These are phyloP conservation scores for Pulveroboletus frians DNA, from an alignment of 768 basidiomycete species.

Conservation along the genomic window DNA sequence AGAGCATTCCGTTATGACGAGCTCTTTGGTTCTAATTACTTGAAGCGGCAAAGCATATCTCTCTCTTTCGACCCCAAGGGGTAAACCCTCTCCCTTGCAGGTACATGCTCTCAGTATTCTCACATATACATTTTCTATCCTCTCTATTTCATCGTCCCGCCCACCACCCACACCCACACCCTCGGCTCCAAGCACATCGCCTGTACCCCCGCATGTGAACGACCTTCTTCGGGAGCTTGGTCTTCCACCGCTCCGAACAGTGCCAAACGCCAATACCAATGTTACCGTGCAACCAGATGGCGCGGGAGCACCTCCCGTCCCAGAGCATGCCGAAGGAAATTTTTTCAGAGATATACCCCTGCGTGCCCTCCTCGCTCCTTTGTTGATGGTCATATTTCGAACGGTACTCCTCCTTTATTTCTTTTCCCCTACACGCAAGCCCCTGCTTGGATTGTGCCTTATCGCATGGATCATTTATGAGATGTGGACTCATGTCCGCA, in stretches of 20 bases:
- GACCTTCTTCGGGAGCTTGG: conserved; percentile 61
- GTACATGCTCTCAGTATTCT: conserved; percentile 44
- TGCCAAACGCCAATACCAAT: conserved; percentile 23
- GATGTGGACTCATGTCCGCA: conserved; percentile 65
- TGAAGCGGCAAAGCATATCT: conserved; percentile 43
- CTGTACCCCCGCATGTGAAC: conserved; percentile 51
- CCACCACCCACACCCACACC: conserved; percentile 21
- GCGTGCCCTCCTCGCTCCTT: conserved; percentile 61
- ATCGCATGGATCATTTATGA: conserved; percentile 71
- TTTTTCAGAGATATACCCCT: conserved; percentile 52
- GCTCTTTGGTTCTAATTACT: conserved; percentile 3
- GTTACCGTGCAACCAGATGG: conserved; percentile 14
- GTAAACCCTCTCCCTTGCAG: conserved; percentile 53
- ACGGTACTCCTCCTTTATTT: conserved; percentile 69
- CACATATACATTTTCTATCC: conserved; percentile 45
- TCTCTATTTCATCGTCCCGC: conserved; percentile 50
- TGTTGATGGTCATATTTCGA: conserved; percentile 64
- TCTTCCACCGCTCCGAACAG: conserved; percentile 45
- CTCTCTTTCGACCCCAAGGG: conserved; percentile 41
- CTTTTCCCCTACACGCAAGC: conserved; percentile 69
- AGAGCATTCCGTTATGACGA: background rate
- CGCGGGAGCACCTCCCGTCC: conserved; percentile 14
- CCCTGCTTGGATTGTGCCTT: conserved; percentile 61
- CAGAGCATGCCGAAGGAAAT: conserved; percentile 29
- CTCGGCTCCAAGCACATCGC: conserved; percentile 18